Conservation (phyloP, 176 grass and related monocot genomes). For the Eragrostis curvula region DNA sequence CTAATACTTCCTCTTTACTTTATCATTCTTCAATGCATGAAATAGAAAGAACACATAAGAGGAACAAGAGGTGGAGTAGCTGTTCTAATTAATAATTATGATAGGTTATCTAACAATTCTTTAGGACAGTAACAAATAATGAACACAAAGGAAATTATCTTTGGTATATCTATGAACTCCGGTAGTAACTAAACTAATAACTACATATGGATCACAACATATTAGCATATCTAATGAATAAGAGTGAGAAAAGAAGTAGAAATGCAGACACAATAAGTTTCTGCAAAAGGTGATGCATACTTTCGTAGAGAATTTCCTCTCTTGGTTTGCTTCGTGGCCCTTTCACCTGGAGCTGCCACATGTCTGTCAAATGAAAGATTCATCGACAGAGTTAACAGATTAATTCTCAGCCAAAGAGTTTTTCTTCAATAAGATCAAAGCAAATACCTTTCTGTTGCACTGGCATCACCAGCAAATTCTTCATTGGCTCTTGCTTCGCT, state of each 20-base stretch:
- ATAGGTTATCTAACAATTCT: neutral
- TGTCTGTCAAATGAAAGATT: neutral
- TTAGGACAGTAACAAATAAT: too few relatives aligned
- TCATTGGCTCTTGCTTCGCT: neutral
- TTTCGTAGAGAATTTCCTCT: neutral
- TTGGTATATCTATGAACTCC: neutral
- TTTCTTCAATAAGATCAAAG: neutral
- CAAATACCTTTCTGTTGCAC: conserved; percentile 31
- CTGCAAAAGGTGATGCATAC: neutral
- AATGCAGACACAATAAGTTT: neutral
- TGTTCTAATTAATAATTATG: neutral
- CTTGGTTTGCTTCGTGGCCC: too few relatives aligned
- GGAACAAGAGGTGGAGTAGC: neutral
- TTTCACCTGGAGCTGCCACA: neutral
- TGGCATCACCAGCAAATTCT: neutral
- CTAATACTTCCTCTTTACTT: neutral
- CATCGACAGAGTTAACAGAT: neutral
- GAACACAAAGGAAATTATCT: neutral
- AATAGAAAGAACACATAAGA: neutral
- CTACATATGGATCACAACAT: neutral
- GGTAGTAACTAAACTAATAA: neutral
- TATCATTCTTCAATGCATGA: neutral
- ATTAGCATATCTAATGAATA: too few relatives aligned
- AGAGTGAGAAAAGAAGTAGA: neutral
- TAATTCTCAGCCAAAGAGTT: neutral